Conservation (phyloP, 1,284 basidiomycete species). For the Sporisorium sorghi region DNA sequence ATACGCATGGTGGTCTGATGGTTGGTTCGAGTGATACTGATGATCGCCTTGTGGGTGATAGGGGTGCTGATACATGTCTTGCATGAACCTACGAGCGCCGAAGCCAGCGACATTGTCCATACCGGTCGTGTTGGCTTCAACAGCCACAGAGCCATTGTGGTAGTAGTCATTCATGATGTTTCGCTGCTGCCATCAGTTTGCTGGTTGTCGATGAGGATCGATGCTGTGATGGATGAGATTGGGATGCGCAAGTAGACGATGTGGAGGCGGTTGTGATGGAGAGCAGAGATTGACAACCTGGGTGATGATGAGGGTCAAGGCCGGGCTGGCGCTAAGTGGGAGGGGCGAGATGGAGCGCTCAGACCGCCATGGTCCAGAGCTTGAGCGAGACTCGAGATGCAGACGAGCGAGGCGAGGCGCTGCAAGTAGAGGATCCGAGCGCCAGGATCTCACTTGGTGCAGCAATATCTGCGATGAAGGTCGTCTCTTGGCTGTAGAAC, state of each 20-base stretch:
- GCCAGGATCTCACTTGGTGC: not conserved
- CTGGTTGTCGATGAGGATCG: not conserved
- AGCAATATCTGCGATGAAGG: constrained; percentile 2
- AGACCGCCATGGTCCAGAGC: constrained; percentile 6
- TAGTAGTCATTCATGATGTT: constrained; percentile 16
- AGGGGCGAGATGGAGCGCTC: constrained; percentile 1
- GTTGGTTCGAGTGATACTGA: not conserved
- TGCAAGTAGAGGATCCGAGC: constrained; percentile 5
- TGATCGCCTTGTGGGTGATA: constrained; percentile 2
- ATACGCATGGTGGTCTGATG: constrained; percentile 5
- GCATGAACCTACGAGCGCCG: constrained; percentile 44
- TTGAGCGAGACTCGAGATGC: not conserved
- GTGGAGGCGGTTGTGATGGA: not conserved
- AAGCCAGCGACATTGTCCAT: constrained; percentile 49
- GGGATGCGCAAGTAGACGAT: not conserved
- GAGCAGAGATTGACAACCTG: not conserved
- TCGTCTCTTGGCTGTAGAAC: not conserved
- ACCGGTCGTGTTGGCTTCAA: not conserved
- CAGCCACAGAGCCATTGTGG: constrained; percentile 4
- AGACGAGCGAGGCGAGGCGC: not conserved
- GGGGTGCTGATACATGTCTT: constrained; percentile 33
- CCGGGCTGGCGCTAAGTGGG: not conserved
- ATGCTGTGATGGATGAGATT: not conserved
- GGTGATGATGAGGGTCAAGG: not conserved
- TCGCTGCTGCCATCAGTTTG: not conserved